These are phyloP conservation scores for Pseudocercospora crystallina DNA, from an alignment of 2,329 filamentous ascomycete genomes.

Conservation along the genomic window DNA sequence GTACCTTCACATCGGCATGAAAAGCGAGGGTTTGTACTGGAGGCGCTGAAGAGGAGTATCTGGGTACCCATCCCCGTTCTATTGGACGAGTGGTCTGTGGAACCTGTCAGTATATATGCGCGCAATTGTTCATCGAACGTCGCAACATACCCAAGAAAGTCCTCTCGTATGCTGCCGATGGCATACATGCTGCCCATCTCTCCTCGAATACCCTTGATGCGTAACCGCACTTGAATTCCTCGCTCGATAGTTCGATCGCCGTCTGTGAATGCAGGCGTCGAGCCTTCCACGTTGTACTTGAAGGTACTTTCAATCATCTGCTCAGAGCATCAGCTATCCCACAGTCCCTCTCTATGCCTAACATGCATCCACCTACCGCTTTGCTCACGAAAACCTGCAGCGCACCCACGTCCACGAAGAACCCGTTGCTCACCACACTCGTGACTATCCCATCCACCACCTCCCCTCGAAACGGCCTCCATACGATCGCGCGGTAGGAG, in stretches of 20 bases:
- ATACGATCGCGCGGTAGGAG: slow-evolving; percentile 91
- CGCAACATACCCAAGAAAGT: slow-evolving; percentile 35
- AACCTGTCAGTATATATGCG: background rate
- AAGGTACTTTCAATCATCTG: slow-evolving; percentile 89
- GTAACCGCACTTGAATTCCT: slow-evolving; percentile 87
- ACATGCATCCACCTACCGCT: slow-evolving; percentile 60
- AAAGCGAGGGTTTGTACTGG: no score
- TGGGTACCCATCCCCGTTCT: background rate
- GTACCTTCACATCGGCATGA: no score
- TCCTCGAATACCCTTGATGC: slow-evolving; percentile 88
- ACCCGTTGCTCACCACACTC: slow-evolving; percentile 86
- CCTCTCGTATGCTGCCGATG: slow-evolving; percentile 93
- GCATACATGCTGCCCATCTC: slow-evolving; percentile 96
- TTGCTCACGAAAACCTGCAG: slow-evolving; percentile 77
- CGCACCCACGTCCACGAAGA: slow-evolving; percentile 82
- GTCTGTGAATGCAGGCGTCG: slow-evolving; percentile 94
- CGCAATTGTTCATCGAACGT: no score
- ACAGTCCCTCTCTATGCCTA: background rate
- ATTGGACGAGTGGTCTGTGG: slow-evolving; percentile 9
- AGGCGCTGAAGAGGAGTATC: no score
- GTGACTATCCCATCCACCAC: slow-evolving; percentile 94
- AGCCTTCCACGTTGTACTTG: slow-evolving; percentile 92
- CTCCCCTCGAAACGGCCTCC: slow-evolving; percentile 97
- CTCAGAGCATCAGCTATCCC: slow-evolving; percentile 6
- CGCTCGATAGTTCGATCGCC: slow-evolving; percentile 94